Evolutionary conservation across 176 grass and related monocot genomes (phyloP).

Genomic region (Thalia dealbata): DNA sequence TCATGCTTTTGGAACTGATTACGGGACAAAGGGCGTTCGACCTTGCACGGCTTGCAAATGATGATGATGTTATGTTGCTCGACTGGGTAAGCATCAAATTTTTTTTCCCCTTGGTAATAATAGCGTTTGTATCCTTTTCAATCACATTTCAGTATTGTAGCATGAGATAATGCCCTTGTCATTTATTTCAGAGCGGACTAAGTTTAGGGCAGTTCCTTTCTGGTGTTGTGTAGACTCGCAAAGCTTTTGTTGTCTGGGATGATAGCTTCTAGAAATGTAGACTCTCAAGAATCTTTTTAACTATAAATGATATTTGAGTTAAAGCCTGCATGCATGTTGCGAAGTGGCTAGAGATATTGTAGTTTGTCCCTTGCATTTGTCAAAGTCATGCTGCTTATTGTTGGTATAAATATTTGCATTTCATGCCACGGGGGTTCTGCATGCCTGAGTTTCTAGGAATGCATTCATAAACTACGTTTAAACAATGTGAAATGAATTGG

Average conservation of each 20-base stretch:
- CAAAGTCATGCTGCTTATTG: neutral
- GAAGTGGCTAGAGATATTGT: neutral
- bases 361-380: neutral
- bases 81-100: conserved; percentile 1
- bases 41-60: conserved; percentile 18
- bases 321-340: neutral
- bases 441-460: neutral
- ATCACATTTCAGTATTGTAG: neutral
- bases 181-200: no score
- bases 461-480: neutral
- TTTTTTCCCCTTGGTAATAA: neutral
- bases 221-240: no score
- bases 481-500: neutral
- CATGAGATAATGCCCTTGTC: neutral
- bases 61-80: conserved; percentile 20
- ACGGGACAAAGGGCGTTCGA: conserved; percentile 17
- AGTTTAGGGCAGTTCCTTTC: no score
- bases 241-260: no score
- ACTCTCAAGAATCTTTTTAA: neutral
- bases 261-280: neutral
- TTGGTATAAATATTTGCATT: neutral
- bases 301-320: neutral
- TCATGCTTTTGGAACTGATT: conserved; percentile 21
- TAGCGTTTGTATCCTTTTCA: no score
- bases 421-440: neutral